A percentile compares a stretch with the other conserved stretches of the same genome.
phyloP scores from a whole-genome alignment of 176 grass and related monocot genomes.

The Oryza brachyantha region DNA sequence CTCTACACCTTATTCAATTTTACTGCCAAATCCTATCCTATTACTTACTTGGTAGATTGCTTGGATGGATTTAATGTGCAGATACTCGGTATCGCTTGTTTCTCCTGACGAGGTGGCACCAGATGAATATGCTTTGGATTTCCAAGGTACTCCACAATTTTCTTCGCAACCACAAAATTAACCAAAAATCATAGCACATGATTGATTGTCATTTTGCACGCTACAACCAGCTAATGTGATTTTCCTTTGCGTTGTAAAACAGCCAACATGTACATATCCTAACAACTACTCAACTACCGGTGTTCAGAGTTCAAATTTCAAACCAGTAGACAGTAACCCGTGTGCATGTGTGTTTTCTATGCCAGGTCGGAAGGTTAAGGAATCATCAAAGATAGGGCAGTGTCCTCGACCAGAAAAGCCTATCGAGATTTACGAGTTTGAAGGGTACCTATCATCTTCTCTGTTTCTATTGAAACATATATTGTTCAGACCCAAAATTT shows the following conservation, averaged over 20 bases:
- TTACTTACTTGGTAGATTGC: not conserved
- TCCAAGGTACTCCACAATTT: constrained; percentile 48
- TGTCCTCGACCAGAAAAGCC: constrained; percentile 75
- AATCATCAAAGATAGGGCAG: constrained; percentile 68
- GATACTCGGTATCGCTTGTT: constrained; percentile 76
- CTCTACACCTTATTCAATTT: not conserved
- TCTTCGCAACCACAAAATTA: not conserved
- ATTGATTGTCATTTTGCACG: not conserved
- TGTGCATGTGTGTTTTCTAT: not conserved
- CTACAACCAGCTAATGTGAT: not conserved
- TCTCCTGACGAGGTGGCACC: constrained; percentile 53
- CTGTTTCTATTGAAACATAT: not conserved
- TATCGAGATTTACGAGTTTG: constrained; percentile 96
- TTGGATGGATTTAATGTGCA: constrained; percentile 12
- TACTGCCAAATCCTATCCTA: not conserved
- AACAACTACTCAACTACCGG: not conserved
- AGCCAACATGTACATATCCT: not conserved
- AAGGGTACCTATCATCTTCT: constrained; percentile 46
- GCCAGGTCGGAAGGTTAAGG: constrained; percentile 78
- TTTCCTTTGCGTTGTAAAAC: not conserved
- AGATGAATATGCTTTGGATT: constrained; percentile 60
- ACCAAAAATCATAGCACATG: not conserved
- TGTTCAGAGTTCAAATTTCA: not conserved
- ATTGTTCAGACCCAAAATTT: not conserved
- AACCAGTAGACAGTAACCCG: not conserved